Percentiles rank a stretch among this genome's conserved stretches.
These are phyloP conservation scores for Dactylorhiza incarnata DNA, from an alignment of 106 monocot species.

Conservation along the genomic window DNA sequence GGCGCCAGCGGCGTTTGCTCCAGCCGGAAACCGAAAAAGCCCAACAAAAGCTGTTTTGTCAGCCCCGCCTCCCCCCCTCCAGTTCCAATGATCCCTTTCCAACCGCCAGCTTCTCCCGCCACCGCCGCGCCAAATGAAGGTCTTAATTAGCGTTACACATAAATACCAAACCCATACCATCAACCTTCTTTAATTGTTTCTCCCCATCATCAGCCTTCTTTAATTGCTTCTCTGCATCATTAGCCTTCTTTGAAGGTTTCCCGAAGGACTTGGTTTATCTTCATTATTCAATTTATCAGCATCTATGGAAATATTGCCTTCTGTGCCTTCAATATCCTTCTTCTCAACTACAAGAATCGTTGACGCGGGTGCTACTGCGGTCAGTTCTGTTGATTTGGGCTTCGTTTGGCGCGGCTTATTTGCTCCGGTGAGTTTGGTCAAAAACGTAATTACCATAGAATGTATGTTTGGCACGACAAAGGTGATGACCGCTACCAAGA, in stretches of 20 bases:
- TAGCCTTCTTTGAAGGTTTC: background rate
- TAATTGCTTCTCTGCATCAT: conserved; percentile 9
- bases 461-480: no score
- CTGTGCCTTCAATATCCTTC: background rate
- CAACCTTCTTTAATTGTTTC: conserved; percentile 20
- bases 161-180: conserved; percentile 36
- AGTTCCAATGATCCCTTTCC: no score
- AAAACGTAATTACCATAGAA: no score
- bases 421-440: no score
- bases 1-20: no score
- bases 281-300: conserved; percentile 7
- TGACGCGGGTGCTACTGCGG: background rate
- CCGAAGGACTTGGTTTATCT: conserved; percentile 15
- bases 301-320: conserved; percentile 4
- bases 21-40: no score
- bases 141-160: conserved; percentile 45
- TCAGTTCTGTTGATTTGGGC: background rate
- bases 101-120: no score
- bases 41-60: no score
- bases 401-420: no score
- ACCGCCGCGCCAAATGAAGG: no score
- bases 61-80: no score
- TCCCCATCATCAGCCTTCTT: background rate
- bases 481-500: no score
- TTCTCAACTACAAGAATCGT: background rate